Evolutionary conservation across 768 basidiomycete genomes (phyloP), one percentile per base, ranked within the genome.

Genomic region (Rickenella mellea): DNA sequence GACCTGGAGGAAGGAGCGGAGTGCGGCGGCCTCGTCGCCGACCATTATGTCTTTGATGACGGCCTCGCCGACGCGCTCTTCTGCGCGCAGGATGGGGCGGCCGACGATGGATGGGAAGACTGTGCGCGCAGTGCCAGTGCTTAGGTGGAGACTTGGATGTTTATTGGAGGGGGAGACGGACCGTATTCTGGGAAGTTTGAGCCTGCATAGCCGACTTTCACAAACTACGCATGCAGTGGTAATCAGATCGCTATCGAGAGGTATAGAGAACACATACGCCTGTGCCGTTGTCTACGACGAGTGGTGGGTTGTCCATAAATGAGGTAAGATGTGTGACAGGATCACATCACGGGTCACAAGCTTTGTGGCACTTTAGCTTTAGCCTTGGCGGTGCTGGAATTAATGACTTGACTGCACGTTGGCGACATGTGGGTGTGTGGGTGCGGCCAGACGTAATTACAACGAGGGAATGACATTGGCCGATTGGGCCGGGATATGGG

Each of bases 51-150:
- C 94, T 58, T 88, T 89, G 73, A 98, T 97, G 51, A 81, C 64
- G 9, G 84, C 71, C 31, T 79, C 71, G 28, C 89, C 85, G 25
- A 92, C 79, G 43, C 94, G 86, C 65, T 98, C 94, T 64, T 98
- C 94, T 6, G 94, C 94, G 46, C 94, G 90, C 48, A 98, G 70
- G 59, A 99, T 99, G 24, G 94, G 94, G 15, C 94, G 83, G 14
- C 96, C 96, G 52, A 99, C 79, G 57, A 99, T 81, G 29, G 96
- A 98, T 2, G 94, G 89, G 60, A 98, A 99, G 44, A 96, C 91
- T 93, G 53, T 10, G 9, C 3, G 24, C 33, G 15, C 24, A 7
- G 28, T 26, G 19, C 29, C 3, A 29, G 28, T 35, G 21, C 8
- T 24, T 27, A 12, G 39, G 37, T 38, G 27, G 27, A 6, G 42